Conservation (phyloP, 306 rosid species). For the Echinosophora koreensis region DNA sequence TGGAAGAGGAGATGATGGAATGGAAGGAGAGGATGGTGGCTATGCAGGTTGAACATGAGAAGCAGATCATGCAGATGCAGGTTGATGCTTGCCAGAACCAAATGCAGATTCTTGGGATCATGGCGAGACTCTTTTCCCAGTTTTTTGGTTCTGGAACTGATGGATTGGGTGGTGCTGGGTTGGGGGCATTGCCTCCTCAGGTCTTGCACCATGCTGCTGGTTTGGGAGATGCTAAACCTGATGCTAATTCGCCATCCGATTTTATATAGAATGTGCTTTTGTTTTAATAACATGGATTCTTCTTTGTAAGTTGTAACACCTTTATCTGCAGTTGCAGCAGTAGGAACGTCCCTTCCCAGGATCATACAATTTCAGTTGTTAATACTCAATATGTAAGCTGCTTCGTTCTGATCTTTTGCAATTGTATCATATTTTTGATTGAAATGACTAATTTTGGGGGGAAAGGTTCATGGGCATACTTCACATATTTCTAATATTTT, state of each 20-base stretch:
- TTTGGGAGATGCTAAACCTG: slow-evolving; percentile 76
- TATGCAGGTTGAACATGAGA: slow-evolving; percentile 91
- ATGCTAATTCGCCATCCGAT: slow-evolving; percentile 86
- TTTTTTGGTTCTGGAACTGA: slow-evolving; percentile 77
- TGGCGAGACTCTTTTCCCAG: slow-evolving; percentile 80
- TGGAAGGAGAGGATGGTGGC: slow-evolving; percentile 89
- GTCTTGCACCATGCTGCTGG: slow-evolving; percentile 78
- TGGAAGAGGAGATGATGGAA: slow-evolving; percentile 89
- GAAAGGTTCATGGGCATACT: background rate
- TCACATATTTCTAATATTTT: slow-evolving; percentile 10
- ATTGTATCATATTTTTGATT: slow-evolving; percentile 29
- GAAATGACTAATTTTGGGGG: slow-evolving; percentile 9
- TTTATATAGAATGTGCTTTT: slow-evolving; percentile 56
- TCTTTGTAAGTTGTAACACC: background rate
- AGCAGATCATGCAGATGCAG: slow-evolving; percentile 92
- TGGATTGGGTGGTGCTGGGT: slow-evolving; percentile 65
- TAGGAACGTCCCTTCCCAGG: slow-evolving; percentile 14
- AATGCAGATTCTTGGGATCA: slow-evolving; percentile 86
- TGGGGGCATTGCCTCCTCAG: slow-evolving; percentile 78
- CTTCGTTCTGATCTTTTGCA: slow-evolving; percentile 31
- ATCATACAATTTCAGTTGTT: slow-evolving; percentile 22
- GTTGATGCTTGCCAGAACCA: slow-evolving; percentile 88
- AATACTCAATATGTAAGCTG: background rate
- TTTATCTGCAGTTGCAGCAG: background rate
- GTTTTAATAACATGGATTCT: background rate